Evolutionary conservation across 2,329 filamentous ascomycete species (phyloP).

Genomic region (Cucurbitaria berberidis): DNA sequence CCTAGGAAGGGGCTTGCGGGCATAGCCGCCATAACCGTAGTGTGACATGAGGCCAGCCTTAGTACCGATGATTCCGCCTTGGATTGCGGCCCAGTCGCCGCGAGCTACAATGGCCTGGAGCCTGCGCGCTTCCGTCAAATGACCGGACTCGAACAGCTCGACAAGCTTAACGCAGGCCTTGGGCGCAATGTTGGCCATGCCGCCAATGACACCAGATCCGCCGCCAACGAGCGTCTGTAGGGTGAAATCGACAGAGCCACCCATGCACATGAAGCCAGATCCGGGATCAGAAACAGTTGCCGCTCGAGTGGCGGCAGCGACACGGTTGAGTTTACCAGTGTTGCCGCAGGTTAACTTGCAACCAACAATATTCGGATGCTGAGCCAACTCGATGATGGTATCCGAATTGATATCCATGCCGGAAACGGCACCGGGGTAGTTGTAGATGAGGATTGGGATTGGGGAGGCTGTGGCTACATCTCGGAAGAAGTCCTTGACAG

Average conservation of each 20-base stretch:
- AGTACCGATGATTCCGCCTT: slow-evolving; percentile 71
- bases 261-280: slow-evolving; percentile 71
- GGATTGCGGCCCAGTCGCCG: slow-evolving; percentile 73
- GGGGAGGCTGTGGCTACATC: slow-evolving; percentile 68
- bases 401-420: slow-evolving; percentile 71
- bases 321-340: slow-evolving; percentile 69
- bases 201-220: slow-evolving; percentile 73
- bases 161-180: slow-evolving; percentile 68
- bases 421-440: slow-evolving; percentile 69
- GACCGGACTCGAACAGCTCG: slow-evolving; percentile 65
- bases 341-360: slow-evolving; percentile 75
- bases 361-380: slow-evolving; percentile 70
- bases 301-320: slow-evolving; percentile 60
- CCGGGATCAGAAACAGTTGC: slow-evolving; percentile 45
- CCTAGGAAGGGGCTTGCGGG: slow-evolving; percentile 62
- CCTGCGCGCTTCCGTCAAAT: slow-evolving; percentile 64
- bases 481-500: slow-evolving; percentile 68
- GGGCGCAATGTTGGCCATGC: slow-evolving; percentile 73
- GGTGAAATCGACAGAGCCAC: slow-evolving; percentile 76
- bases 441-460: slow-evolving; percentile 72
- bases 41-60: slow-evolving; percentile 69
- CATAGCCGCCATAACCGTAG: slow-evolving; percentile 69
- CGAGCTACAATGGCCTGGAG: slow-evolving; percentile 70
- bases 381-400: slow-evolving; percentile 63
- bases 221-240: slow-evolving; percentile 73